Base-by-base conservation (phyloP, 2,329 filamentous ascomycete genomes). In the Raffaelea albimanens region DNA sequence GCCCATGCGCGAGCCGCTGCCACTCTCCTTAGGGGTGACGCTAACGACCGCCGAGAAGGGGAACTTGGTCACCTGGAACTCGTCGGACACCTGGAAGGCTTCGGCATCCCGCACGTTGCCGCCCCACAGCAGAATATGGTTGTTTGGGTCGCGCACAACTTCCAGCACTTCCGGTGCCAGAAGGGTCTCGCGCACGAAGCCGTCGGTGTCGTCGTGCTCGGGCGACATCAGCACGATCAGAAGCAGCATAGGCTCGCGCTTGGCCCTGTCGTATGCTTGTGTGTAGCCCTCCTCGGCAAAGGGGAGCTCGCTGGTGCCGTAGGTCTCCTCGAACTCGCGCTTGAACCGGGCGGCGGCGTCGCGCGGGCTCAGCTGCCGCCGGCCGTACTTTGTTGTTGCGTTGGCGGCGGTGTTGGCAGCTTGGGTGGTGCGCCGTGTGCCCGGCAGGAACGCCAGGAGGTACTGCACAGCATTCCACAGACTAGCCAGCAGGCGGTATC, bases 281-380 rank as follows among this genome's bases (percentile, higher is more conserved):
- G 94, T 90, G 60, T 97, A 93, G 4, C 91, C 89, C 45, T 85
- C 85, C 60, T 96, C 90, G 55, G 84, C 82, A 63, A 94, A 95
- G 0, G 85, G 82, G 4, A 71, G 72, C 25, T 29, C 25, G 25
- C 25, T 78, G 18, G 72, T 67, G 0, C 88, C 89, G 59, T 96
- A 93, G 58, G 95, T 87, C 65, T 98, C 93, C 58, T 95, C 89
- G 55, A 98, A 95, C 57, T 97, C 90, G 9, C 91, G 80, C 59
- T 87, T 85, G 63, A 97, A 95, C 29, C 93, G 76, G 22, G 86
- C 83, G 0, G 91, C 89, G 1, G 88, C 91, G 60, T 98, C 93
- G 48, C 86, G 80, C 1, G 91, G 89, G 60, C 85, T 85, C 40
- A 96, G 69, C 56, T 87, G 78, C 55, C 87, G 76, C 31, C 91